A percentile compares a stretch with the other conserved stretches of the same genome.
phyloP scores from a whole-genome alignment of 2,329 filamentous ascomycete species.

The Rhinocladiella mackenziei region DNA sequence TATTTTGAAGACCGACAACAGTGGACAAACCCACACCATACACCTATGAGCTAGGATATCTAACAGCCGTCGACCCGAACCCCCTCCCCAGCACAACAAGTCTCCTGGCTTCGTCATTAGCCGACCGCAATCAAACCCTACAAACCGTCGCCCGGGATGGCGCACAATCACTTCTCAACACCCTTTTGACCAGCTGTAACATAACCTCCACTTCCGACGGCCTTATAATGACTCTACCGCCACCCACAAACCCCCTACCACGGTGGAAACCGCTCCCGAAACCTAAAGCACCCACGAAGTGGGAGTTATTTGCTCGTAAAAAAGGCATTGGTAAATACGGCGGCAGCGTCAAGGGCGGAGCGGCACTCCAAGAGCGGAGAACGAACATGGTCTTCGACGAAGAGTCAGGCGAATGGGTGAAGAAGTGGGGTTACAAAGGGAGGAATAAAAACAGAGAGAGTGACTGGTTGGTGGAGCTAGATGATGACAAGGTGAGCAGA shows the following conservation, averaged over 20 bases:
- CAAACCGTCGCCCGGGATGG: constrained; percentile 76
- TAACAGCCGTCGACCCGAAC: constrained; percentile 83
- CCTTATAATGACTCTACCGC: constrained; percentile 75
- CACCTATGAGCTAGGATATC: constrained; percentile 84
- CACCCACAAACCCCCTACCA: constrained; percentile 55
- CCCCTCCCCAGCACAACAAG: constrained; percentile 59
- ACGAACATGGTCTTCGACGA: constrained; percentile 80
- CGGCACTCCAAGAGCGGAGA: constrained; percentile 58
- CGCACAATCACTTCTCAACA: constrained; percentile 88
- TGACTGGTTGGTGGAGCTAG: constrained; percentile 90
- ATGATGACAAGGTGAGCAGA: constrained; percentile 68
- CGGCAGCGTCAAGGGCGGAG: constrained; percentile 49
- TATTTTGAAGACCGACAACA: constrained; percentile 33
- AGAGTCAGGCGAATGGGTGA: constrained; percentile 78
- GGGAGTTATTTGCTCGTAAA: constrained; percentile 93
- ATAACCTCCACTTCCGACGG: constrained; percentile 65
- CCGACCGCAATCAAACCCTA: constrained; percentile 63
- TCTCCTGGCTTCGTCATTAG: constrained; percentile 26
- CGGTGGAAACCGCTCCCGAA: constrained; percentile 88
- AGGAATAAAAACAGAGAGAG: constrained; percentile 78
- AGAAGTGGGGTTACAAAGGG: constrained; percentile 92
- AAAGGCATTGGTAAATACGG: constrained; percentile 88
- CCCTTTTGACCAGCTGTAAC: constrained; percentile 83
- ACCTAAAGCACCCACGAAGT: constrained; percentile 80
- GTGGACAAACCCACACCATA: constrained; percentile 84